Evolutionary conservation across 2,329 filamentous ascomycete genomes (phyloP).

Genomic region (Alternaria sp.): DNA sequence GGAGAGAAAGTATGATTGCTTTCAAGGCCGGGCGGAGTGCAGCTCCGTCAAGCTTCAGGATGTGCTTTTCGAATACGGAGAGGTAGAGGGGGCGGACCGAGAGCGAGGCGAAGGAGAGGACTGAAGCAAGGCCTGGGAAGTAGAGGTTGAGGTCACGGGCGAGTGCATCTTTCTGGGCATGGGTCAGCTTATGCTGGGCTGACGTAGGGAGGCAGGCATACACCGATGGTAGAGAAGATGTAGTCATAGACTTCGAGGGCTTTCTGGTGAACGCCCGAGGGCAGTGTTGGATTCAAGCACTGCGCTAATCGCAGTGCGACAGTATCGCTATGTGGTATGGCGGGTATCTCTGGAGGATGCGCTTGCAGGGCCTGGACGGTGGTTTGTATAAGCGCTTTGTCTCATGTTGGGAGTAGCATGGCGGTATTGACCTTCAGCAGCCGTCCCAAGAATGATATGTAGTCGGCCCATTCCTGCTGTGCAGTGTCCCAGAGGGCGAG

Average conservation of each 20-base stretch:
- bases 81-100: slow-evolving; percentile 88
- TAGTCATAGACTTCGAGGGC: slow-evolving; percentile 91
- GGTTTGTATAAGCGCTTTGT: slow-evolving; percentile 34
- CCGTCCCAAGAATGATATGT: slow-evolving; percentile 94
- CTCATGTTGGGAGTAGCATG: slow-evolving; percentile 18
- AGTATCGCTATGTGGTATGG: slow-evolving; percentile 81
- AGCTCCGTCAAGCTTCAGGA: slow-evolving; percentile 74
- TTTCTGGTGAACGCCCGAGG: slow-evolving; percentile 97
- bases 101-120: slow-evolving; percentile 92
- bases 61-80: slow-evolving; percentile 80
- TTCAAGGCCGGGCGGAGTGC: slow-evolving; percentile 88
- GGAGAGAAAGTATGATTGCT: slow-evolving; percentile 83
- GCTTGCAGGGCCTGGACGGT: slow-evolving; percentile 79
- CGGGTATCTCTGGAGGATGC: slow-evolving; percentile 73
- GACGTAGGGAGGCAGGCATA: slow-evolving; percentile 44
- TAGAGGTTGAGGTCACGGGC: slow-evolving; percentile 86
- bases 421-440: slow-evolving; percentile 76
- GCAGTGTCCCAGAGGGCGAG: slow-evolving; percentile 90
- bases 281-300: slow-evolving; percentile 90
- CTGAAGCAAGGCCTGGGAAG: slow-evolving; percentile 86
- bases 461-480: slow-evolving; percentile 98
- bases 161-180: slow-evolving; percentile 69
- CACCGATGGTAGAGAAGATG: slow-evolving; percentile 86
- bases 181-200: slow-evolving; percentile 32
- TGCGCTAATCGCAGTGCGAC: slow-evolving; percentile 93